These are phyloP conservation scores for Plasmodium coatneyi DNA, from an alignment of 169 alveolate genomes.

Conservation along the genomic window DNA sequence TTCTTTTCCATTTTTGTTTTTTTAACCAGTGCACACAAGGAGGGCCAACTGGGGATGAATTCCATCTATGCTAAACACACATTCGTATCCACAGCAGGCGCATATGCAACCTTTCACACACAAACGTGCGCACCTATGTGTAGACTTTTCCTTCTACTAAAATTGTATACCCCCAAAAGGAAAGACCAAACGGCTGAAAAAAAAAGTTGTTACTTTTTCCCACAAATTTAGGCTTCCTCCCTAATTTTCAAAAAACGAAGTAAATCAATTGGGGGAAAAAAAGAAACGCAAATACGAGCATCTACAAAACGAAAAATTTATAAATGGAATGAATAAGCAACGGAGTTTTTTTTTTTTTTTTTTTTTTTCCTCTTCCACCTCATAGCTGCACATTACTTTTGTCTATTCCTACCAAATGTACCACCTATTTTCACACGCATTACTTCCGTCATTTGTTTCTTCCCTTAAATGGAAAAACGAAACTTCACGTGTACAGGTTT, in stretches of 20 bases:
- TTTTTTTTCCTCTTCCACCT: neutral
- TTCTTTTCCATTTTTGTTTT: neutral
- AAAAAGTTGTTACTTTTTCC: neutral
- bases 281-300: neutral
- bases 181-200: neutral
- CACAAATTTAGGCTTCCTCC: neutral
- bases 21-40: neutral
- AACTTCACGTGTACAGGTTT: neutral
- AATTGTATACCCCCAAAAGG: neutral
- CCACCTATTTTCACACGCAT: neutral
- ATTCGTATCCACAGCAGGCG: neutral
- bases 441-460: neutral
- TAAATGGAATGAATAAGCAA: neutral
- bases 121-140: neutral
- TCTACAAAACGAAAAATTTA: neutral
- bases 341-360: neutral
- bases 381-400: neutral
- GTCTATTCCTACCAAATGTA: neutral
- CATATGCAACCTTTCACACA: neutral
- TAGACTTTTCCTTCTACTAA: neutral
- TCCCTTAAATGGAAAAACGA: neutral
- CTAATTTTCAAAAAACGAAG: conserved; percentile 14
- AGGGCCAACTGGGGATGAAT: neutral
- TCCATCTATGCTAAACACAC: neutral
- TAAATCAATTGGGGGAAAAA: neutral